Evolutionary conservation across 163 green algal species (phyloP).

Genomic region (Chlorella variabilis): DNA sequence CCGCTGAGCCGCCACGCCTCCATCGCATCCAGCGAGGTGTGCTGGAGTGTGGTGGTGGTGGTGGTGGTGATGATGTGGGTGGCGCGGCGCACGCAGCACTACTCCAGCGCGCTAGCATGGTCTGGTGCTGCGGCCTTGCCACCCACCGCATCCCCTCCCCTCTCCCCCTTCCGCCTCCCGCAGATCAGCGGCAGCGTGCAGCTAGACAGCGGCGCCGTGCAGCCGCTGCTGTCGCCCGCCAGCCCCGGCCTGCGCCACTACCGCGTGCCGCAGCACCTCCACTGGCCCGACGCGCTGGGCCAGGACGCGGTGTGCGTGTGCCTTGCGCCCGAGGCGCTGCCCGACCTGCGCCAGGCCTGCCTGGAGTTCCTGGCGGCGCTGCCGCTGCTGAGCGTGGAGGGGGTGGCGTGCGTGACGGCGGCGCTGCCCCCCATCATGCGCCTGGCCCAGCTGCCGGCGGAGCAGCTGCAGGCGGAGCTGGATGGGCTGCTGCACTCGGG

Average conservation of each 20-base stretch:
- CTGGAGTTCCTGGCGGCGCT: constrained; percentile 17
- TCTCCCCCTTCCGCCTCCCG: neutral
- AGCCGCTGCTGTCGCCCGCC: neutral
- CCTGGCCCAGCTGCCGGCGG: neutral
- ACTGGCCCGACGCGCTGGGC: constrained; percentile 26
- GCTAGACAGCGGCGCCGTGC: neutral
- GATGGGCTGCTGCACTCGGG: constrained; percentile 22
- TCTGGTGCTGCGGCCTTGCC: no score
- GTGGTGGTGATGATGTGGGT: neutral
- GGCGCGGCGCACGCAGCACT: no score
- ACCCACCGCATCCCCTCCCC: no score
- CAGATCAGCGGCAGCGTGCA: constrained; percentile 29
- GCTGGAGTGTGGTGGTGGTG: neutral
- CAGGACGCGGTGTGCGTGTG: neutral
- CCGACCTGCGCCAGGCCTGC: constrained; percentile 3
- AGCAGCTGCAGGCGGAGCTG: constrained; percentile 5
- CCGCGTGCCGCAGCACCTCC: constrained; percentile 29
- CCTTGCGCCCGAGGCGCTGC: neutral
- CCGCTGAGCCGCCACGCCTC: neutral
- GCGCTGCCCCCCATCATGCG: constrained; percentile 23
- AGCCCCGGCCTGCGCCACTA: constrained; percentile 13
- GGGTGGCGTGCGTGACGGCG: constrained; percentile 15
- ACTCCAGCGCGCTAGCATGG: no score
- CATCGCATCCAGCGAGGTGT: constrained; percentile 4
- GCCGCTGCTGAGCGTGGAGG: constrained; percentile 11